Evolutionary conservation across 78 protist species (phyloP), one percentile per base, ranked within the genome.

Genomic region (Protostelium mycophagum): DNA sequence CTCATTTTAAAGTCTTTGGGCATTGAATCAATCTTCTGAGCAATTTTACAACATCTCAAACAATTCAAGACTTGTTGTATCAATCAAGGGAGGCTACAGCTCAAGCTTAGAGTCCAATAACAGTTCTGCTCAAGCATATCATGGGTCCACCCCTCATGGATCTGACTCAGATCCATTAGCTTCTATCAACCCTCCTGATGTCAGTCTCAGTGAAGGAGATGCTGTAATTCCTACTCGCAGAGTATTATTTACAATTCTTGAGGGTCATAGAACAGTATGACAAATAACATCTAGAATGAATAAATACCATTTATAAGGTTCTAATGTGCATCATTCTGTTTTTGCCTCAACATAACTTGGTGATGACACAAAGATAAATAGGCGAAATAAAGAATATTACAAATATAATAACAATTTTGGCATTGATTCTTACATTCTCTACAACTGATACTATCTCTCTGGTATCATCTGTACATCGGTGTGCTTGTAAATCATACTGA

Each of bases 251-350:
- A 51, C 73, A 51, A 25, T 51, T n/a, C n/a, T 16, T 51, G 73
- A 51, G 73, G 73, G 73, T 51, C 73, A 51, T 51, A 51, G 73
- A 51, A 51, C 73, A 51, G 73, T 51, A 51, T 51, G 73, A 51
- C 73, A 51, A 51, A 51, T 51, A 51, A 51, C 16, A 51, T 51
- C 73, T 51, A 51, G 73, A 51, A 51, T 51, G 73, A 51, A 51
- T 51, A 51, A 51, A 51, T 51, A 51, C 73, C 73, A 51, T 51
- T 51, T 51, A 51, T 51, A 51, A 51, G 73, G 73, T 51, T 51
- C 73, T 51, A 51, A 51, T 51, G 73, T 51, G 73, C 73, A 51
- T 51, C 73, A 51, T 51, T 51, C 73, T 51, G 73, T 51, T 51
- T 51, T 51, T 51, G 73, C 73, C 73, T 51, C 73, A 51, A 51